These are phyloP conservation scores for Calocera cornea DNA, from an alignment of 768 basidiomycete genomes.

Conservation along the genomic window DNA sequence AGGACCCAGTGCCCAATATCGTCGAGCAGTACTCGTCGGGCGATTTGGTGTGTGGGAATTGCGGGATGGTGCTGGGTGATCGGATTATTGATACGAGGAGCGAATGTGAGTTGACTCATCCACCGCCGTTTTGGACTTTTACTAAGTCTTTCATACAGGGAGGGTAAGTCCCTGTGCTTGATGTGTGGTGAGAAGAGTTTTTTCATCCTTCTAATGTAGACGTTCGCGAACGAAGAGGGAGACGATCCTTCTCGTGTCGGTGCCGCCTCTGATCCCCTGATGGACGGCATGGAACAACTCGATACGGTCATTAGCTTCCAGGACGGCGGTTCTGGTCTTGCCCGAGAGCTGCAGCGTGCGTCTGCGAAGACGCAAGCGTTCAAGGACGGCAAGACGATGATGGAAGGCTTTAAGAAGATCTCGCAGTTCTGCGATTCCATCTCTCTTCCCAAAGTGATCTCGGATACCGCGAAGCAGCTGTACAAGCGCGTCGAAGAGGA, in stretches of 20 bases:
- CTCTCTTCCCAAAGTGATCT: constrained; percentile 82
- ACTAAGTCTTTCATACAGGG: constrained; percentile 11
- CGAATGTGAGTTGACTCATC: constrained; percentile 80
- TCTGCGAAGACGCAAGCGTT: constrained; percentile 58
- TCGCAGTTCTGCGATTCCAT: constrained; percentile 91
- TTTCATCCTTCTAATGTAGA: constrained; percentile 35
- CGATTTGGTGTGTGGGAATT: constrained; percentile 88
- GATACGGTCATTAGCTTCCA: constrained; percentile 91
- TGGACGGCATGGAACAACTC: constrained; percentile 90
- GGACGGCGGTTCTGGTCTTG: constrained; percentile 86
- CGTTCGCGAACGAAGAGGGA: constrained; percentile 98
- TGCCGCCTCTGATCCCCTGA: constrained; percentile 79
- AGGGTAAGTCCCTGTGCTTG: constrained; percentile 18
- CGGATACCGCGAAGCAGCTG: constrained; percentile 91
- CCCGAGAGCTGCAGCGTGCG: constrained; percentile 84
- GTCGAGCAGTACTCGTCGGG: constrained; percentile 96
- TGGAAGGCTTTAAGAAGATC: constrained; percentile 82
- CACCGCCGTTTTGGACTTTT: not conserved
- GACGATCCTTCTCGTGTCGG: constrained; percentile 99
- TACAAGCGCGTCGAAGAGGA: constrained; percentile 97
- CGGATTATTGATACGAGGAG: constrained; percentile 93
- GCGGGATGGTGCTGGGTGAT: constrained; percentile 91
- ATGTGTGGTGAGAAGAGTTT: not conserved
- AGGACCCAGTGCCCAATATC: constrained; percentile 85
- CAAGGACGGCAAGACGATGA: constrained; percentile 71